Evolutionary conservation across 2,329 filamentous ascomycete species (phyloP), one percentile per base, ranked within the genome.

Genomic region (Tolypocladium tundrense): DNA sequence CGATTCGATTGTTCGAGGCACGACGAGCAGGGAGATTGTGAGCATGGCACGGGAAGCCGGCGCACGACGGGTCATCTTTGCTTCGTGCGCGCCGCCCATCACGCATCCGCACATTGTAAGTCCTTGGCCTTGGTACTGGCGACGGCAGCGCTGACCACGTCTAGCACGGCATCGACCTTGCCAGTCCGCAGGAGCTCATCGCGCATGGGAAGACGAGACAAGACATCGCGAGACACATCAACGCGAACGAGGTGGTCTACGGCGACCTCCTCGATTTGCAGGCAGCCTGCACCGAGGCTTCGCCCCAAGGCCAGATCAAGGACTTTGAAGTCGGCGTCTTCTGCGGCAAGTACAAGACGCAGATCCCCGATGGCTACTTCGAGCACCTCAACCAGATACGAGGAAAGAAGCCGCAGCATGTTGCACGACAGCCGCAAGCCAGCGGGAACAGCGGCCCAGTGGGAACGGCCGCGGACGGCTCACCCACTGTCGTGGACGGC

Each of bases 311-410:
- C 40, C 70, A 73, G 41, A 69, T 82, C 65, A 78, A 78, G 10
- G 78, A 87, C 57, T 97, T 97, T 64, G 93, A 97, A 69, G 86
- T 95, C 2, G 92, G 93, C 57, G 92, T 97, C 10, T 97, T 97
- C 76, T 91, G 86, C 68, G 93, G 93, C 52, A 84, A 86, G 62
- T 97, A 97, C 72, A 80, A 90, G 60, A 97, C 93, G 0, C 84
- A 85, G 0, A 88, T 97, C 1, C 83, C 87, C 1, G 81, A 86
- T 8, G 86, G 82, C 42, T 97, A 97, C 74, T 94, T 97, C 64
- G 84, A 90, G 63, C 89, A 91, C 66, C 78, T 95, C 6, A 87
- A 90, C 72, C 77, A 80, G 59, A 73, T 91, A 21, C 80, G 90
- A 56, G 88, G 87, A 53, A 86, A 90, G 70, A 87, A 83, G 35